Conservation (phyloP, 495 filamentous ascomycete genomes). For the Usnea hakonensis region DNA sequence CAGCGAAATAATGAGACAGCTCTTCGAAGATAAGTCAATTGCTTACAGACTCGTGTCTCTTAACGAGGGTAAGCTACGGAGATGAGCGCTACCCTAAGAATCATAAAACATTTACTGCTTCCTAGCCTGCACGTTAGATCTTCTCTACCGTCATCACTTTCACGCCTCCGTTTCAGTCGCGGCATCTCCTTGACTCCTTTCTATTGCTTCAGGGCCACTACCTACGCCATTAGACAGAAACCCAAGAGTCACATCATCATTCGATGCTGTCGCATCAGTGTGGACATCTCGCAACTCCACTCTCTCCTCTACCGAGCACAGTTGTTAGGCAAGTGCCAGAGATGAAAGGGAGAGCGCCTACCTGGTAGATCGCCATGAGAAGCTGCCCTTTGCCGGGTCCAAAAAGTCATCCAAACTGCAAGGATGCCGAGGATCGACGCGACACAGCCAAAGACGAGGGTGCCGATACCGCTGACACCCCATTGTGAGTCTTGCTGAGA, state of each 20-base stretch:
- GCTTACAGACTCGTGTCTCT: too few relatives aligned
- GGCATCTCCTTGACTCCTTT: not conserved
- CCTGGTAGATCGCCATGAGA: not conserved
- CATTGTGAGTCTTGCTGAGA: not conserved
- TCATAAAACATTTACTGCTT: too few relatives aligned
- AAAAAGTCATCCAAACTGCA: not conserved
- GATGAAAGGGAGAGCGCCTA: not conserved
- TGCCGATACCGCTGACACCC: not conserved
- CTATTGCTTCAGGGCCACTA: not conserved
- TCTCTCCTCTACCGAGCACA: not conserved
- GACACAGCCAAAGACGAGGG: conserved; percentile 2
- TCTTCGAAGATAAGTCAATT: too few relatives aligned
- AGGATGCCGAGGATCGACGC: conserved; percentile 3
- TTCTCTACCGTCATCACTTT: not conserved
- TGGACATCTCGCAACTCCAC: not conserved
- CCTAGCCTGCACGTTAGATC: not conserved
- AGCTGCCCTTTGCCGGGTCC: not conserved
- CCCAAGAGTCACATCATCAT: not conserved
- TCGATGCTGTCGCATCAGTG: not conserved
- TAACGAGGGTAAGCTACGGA: too few relatives aligned
- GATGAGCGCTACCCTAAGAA: too few relatives aligned
- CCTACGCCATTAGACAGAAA: not conserved
- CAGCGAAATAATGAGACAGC: too few relatives aligned
- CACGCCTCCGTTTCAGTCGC: not conserved
- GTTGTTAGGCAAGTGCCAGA: not conserved